These are phyloP conservation scores for Phyllosticta citriasiana DNA, from an alignment of 2,329 filamentous ascomycete genomes.

Conservation along the genomic window DNA sequence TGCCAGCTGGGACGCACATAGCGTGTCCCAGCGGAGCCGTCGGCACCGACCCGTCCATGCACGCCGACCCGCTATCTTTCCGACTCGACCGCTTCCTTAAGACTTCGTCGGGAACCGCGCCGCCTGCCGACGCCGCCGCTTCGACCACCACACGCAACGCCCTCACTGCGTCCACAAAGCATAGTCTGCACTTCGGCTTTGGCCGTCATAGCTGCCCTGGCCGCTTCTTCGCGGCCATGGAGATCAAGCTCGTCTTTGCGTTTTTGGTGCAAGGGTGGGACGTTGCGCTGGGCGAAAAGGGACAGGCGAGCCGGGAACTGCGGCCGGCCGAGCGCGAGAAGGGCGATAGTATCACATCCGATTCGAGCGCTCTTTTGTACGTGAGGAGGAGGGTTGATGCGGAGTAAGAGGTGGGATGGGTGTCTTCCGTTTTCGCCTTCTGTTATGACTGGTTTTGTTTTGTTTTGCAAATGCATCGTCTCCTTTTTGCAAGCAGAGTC, in stretches of 20 bases:
- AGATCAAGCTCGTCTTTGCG: conserved; percentile 25
- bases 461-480: no score
- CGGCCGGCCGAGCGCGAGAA: not conserved
- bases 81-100: conserved; percentile 1
- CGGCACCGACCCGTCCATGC: not conserved
- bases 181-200: conserved; percentile 19
- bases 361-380: not conserved
- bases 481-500: no score
- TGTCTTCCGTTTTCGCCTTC: no score
- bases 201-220: conserved; percentile 24
- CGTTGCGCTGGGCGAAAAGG: not conserved
- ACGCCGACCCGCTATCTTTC: not conserved
- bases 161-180: not conserved
- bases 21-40: not conserved
- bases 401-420: not conserved
- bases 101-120: not conserved
- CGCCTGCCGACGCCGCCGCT: not conserved
- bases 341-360: not conserved
- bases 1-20: not conserved
- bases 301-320: conserved; percentile 1
- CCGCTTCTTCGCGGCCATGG: conserved; percentile 23
- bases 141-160: conserved; percentile 17
- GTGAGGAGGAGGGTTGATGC: not conserved
- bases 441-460: no score
- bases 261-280: not conserved